These are phyloP conservation scores for Saccharomycopsis sp. DNA, from an alignment of 805 yeast species.

Conservation along the genomic window DNA sequence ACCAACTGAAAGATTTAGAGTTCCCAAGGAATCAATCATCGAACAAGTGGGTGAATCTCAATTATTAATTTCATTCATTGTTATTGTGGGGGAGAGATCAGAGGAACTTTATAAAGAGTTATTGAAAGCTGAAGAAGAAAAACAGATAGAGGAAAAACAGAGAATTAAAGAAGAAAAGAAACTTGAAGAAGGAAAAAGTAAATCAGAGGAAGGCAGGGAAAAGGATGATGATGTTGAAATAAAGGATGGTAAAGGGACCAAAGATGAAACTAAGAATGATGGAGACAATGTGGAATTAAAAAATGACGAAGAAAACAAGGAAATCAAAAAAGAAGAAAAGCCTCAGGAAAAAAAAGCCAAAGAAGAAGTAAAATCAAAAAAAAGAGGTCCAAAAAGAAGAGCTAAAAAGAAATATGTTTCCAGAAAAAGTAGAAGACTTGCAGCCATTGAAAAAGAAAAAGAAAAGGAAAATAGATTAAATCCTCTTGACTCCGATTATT, in stretches of 20 bases:
- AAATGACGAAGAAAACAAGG: constrained; percentile 2
- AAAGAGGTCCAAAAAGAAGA: constrained; percentile 16
- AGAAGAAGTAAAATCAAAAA: constrained; percentile 3
- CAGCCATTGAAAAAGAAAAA: constrained; percentile 2
- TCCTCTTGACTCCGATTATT: constrained; percentile 16
- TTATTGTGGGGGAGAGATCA: constrained; percentile 20
- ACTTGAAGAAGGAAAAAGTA: constrained; percentile 19
- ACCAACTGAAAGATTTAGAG: constrained; percentile 56
- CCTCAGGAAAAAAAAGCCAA: neutral
- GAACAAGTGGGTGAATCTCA: constrained; percentile 39
- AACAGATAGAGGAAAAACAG: constrained; percentile 10
- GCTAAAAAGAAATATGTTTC: constrained; percentile 18
- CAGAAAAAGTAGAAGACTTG: constrained; percentile 14
- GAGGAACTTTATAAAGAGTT: constrained; percentile 2
- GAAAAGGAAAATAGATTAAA: constrained; percentile 1
- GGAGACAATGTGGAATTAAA: neutral
- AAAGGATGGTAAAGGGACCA: constrained; percentile 20
- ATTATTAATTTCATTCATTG: constrained; percentile 28
- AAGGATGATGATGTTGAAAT: constrained; percentile 15
- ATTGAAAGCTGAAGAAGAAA: constrained; percentile 18
- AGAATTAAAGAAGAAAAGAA: constrained; percentile 22
- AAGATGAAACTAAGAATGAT: constrained; percentile 5
- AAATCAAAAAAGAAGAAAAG: neutral
- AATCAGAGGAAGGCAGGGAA: constrained; percentile 15
- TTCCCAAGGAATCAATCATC: constrained; percentile 70